phyloP scores from a whole-genome alignment of 2,329 filamentous ascomycete genomes.

The Sporothrix pseudoabietina region DNA sequence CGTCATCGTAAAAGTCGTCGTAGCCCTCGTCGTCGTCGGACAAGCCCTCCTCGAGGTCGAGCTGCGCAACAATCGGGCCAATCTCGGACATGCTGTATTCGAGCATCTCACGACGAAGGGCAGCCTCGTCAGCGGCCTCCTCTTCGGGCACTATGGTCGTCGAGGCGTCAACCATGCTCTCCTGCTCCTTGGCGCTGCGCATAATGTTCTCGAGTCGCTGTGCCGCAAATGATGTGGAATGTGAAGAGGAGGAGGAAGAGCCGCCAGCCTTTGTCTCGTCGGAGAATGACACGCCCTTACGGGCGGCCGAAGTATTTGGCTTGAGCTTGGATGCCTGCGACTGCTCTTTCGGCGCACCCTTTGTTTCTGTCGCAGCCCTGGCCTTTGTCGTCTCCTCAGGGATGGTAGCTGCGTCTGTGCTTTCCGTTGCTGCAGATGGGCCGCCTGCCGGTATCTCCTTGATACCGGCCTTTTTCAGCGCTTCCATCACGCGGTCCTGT shows the following conservation, averaged over 20 bases:
- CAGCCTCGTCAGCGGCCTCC: slow-evolving; percentile 79
- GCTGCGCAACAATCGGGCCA: slow-evolving; percentile 86
- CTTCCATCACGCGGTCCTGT: slow-evolving; percentile 68
- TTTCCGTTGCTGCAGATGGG: neutral
- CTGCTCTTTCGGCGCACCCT: neutral
- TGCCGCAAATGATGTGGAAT: slow-evolving; percentile 46
- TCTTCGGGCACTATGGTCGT: slow-evolving; percentile 67
- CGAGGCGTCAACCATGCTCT: slow-evolving; percentile 49
- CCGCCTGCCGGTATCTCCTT: slow-evolving; percentile 40
- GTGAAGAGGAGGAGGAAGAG: neutral
- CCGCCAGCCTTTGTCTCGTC: slow-evolving; percentile 59
- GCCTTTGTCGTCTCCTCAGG: neutral
- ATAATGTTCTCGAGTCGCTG: slow-evolving; percentile 59
- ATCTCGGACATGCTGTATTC: slow-evolving; percentile 87
- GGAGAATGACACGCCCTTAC: slow-evolving; percentile 65
- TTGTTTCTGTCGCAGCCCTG: neutral
- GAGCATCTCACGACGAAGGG: slow-evolving; percentile 83
- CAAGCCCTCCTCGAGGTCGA: slow-evolving; percentile 76
- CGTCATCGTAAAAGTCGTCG: slow-evolving; percentile 47
- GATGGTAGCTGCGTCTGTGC: neutral
- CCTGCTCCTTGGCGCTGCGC: slow-evolving; percentile 57
- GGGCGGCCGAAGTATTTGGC: slow-evolving; percentile 39
- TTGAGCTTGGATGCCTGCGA: neutral
- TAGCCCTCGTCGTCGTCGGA: slow-evolving; percentile 52
- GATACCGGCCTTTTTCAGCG: slow-evolving; percentile 75